These are phyloP conservation scores for Curvularia eragrostidis DNA, from an alignment of 2,329 filamentous ascomycete genomes.

Conservation along the genomic window DNA sequence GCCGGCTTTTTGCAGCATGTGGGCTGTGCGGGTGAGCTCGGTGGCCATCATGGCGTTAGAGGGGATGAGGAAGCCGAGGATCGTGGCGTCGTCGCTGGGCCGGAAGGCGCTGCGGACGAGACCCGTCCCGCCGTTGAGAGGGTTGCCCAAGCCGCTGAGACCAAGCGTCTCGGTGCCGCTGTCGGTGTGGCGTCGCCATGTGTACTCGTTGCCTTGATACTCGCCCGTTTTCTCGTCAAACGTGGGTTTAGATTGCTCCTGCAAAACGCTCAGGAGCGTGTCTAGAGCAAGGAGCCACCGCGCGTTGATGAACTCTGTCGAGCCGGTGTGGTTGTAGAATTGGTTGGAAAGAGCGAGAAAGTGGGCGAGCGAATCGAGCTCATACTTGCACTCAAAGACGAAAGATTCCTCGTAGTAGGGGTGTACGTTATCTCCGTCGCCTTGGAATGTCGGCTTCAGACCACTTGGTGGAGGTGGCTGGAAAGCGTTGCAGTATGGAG, in stretches of 20 bases:
- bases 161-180: conserved; percentile 89
- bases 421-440: conserved; percentile 83
- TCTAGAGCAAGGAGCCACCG: conserved; percentile 82
- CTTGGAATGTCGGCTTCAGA: conserved; percentile 74
- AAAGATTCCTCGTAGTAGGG: conserved; percentile 81
- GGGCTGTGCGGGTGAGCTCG: conserved; percentile 77
- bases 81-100: conserved; percentile 93
- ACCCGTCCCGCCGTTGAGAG: conserved; percentile 81
- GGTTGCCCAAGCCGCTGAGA: conserved; percentile 86
- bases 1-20: conserved; percentile 68
- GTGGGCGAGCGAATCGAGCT: conserved; percentile 92
- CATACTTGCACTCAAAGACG: conserved; percentile 99
- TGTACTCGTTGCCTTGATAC: conserved; percentile 79
- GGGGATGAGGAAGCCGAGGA: conserved; percentile 92
- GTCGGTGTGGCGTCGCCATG: conserved; percentile 81
- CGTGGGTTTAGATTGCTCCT: conserved; percentile 79
- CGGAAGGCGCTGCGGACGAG: conserved; percentile 91
- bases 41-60: conserved; percentile 96
- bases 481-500: conserved; percentile 98
- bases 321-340: conserved; percentile 80
- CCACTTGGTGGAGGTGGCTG: conserved; percentile 88
- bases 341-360: conserved; percentile 87
- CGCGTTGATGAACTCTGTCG: conserved; percentile 76
- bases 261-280: conserved; percentile 74
- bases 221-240: conserved; percentile 72